Evolutionary conservation across 495 filamentous ascomycete genomes (phyloP).

Genomic region (Lindgomyces ingoldianus): DNA sequence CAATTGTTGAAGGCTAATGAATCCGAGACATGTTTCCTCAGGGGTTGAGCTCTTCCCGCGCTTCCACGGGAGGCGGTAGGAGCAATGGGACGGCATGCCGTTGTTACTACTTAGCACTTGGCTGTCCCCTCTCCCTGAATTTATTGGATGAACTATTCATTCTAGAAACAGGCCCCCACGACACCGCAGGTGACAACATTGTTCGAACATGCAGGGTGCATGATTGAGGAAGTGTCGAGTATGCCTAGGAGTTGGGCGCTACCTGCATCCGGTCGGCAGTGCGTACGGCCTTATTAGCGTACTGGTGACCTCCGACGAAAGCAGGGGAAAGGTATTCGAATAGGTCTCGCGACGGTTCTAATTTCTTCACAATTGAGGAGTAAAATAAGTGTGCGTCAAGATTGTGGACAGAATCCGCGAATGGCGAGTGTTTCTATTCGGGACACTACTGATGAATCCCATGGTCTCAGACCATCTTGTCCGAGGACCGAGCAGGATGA

Average conservation of each 20-base stretch:
- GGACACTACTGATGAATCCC: too few relatives aligned
- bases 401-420: too few relatives aligned
- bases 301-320: too few relatives aligned
- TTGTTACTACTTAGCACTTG: background rate
- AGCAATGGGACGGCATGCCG: background rate
- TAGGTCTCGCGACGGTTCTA: too few relatives aligned
- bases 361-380: too few relatives aligned
- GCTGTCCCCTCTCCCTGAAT: background rate
- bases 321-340: too few relatives aligned
- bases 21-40: background rate
- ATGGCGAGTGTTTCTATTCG: too few relatives aligned
- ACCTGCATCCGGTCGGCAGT: background rate
- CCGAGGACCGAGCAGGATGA: too few relatives aligned
- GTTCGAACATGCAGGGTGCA: background rate
- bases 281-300: too few relatives aligned
- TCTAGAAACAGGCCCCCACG: background rate
- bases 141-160: background rate
- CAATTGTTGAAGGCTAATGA: background rate
- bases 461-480: too few relatives aligned
- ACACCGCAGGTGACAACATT: background rate
- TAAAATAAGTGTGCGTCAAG: too few relatives aligned
- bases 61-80: background rate
- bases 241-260: background rate
- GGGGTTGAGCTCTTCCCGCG: background rate
- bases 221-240: background rate